Conservation (phyloP, 257 asterid genomes). For the Plantago elongata region DNA sequence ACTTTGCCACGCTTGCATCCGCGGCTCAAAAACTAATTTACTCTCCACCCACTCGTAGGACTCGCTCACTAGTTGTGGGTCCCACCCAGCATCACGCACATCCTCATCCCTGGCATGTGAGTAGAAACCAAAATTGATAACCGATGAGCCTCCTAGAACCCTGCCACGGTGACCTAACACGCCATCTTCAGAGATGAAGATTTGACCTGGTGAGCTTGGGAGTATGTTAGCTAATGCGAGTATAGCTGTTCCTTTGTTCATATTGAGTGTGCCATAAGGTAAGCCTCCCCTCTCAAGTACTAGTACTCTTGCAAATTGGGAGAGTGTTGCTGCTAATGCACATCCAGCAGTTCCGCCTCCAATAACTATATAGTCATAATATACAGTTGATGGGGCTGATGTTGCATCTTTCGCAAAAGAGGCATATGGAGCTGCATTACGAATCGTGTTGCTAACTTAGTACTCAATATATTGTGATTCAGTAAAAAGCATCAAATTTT, state of each 20-base stretch:
- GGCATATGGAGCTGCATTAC: constrained; percentile 45
- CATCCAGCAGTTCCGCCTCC: constrained; percentile 91
- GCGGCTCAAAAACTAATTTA: constrained; percentile 57
- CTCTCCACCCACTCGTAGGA: constrained; percentile 74
- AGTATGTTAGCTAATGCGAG: constrained; percentile 39
- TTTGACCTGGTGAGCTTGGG: constrained; percentile 50
- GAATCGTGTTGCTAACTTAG: not conserved
- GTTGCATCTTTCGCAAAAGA: constrained; percentile 61
- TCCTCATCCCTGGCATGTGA: constrained; percentile 40
- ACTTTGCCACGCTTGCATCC: constrained; percentile 50
- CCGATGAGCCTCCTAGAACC: constrained; percentile 72
- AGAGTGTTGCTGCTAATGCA: constrained; percentile 70
- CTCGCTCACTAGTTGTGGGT: constrained; percentile 30
- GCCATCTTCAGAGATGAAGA: constrained; percentile 63
- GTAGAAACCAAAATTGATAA: constrained; percentile 76
- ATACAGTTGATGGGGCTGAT: constrained; percentile 29
- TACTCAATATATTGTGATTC: no score
- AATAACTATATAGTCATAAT: constrained; percentile 59
- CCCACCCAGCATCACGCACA: constrained; percentile 50
- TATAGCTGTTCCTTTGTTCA: constrained; percentile 32
- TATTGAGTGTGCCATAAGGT: constrained; percentile 56
- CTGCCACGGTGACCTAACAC: constrained; percentile 70
- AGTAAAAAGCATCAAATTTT: no score
- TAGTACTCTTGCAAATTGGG: constrained; percentile 44
- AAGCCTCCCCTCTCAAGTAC: constrained; percentile 73